These are phyloP conservation scores for Agapanthus africanus DNA, from an alignment of 106 monocot species.

Conservation along the genomic window DNA sequence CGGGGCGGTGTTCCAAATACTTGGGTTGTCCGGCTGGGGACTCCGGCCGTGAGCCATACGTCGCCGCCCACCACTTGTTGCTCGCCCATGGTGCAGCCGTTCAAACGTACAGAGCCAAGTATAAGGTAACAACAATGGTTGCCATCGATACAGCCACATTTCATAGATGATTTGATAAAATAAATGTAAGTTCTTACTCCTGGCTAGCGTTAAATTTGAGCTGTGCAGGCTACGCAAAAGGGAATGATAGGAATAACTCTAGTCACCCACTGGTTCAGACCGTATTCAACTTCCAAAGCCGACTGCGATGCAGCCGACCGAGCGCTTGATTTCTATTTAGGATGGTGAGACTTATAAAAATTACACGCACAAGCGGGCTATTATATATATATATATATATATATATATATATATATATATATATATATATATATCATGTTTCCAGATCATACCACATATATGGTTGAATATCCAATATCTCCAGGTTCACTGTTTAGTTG, in stretches of 20 bases:
- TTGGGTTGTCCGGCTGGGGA: constrained; percentile 16
- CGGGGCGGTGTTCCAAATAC: constrained; percentile 7
- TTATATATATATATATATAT: no score
- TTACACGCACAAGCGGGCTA: no score
- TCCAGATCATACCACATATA: no score
- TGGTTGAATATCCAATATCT: no score
- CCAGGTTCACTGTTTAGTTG: no score
- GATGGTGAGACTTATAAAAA: constrained; percentile 10
- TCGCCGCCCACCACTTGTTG: constrained; percentile 32
- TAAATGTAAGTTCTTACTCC: no score
- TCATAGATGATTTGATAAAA: no score
- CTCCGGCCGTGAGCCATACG: constrained; percentile 42
- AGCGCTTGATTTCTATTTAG: constrained; percentile 32
- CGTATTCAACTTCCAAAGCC: constrained; percentile 18
- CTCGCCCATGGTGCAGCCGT: constrained; percentile 40
- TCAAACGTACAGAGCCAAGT: constrained; percentile 20
- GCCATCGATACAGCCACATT: no score
- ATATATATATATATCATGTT: no score
- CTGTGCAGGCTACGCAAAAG: constrained; percentile 19
- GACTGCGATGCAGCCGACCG: constrained; percentile 11
- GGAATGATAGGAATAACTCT: constrained; percentile 27
- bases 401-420: no score
- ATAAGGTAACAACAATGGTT: no score
- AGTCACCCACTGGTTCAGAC: constrained; percentile 2
- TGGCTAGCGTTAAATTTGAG: no score